Evolutionary conservation across 148 eudicot species (phyloP).

Genomic region (Beta vulgaris): DNA sequence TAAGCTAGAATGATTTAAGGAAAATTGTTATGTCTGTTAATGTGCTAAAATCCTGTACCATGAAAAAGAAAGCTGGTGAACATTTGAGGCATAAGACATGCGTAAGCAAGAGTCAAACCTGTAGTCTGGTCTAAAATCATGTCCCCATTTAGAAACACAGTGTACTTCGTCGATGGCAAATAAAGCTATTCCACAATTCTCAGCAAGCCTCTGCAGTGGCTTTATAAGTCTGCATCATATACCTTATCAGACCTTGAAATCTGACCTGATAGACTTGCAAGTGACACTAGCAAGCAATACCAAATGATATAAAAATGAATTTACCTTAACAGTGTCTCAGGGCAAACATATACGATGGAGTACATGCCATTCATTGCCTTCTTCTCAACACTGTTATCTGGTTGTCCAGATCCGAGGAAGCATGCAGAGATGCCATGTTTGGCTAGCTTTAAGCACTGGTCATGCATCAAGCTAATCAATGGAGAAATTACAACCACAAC

Average conservation of each 20-base stretch:
- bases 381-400: slow-evolving; percentile 65
- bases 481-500: slow-evolving; percentile 94
- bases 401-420: slow-evolving; percentile 96
- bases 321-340: slow-evolving; percentile 86
- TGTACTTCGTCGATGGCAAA: slow-evolving; percentile 97
- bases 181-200: slow-evolving; percentile 75
- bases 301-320: neutral
- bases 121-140: slow-evolving; percentile 96
- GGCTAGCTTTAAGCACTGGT: slow-evolving; percentile 87
- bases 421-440: slow-evolving; percentile 92
- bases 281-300: neutral
- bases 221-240: slow-evolving; percentile 53
- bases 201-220: slow-evolving; percentile 85
- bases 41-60: neutral
- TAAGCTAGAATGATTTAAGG: too few relatives aligned
- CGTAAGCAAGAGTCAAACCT: slow-evolving; percentile 44
- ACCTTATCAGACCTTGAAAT: slow-evolving; percentile 7
- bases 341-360: slow-evolving; percentile 75
- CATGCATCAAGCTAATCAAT: slow-evolving; percentile 96
- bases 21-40: too few relatives aligned
- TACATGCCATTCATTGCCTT: slow-evolving; percentile 89
- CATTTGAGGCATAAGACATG: neutral
- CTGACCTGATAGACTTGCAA: neutral
- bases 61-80: neutral
- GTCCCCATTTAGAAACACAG: slow-evolving; percentile 98